phyloP scores from a whole-genome alignment of 1,284 basidiomycete species.

The Tylopilus sp. region DNA sequence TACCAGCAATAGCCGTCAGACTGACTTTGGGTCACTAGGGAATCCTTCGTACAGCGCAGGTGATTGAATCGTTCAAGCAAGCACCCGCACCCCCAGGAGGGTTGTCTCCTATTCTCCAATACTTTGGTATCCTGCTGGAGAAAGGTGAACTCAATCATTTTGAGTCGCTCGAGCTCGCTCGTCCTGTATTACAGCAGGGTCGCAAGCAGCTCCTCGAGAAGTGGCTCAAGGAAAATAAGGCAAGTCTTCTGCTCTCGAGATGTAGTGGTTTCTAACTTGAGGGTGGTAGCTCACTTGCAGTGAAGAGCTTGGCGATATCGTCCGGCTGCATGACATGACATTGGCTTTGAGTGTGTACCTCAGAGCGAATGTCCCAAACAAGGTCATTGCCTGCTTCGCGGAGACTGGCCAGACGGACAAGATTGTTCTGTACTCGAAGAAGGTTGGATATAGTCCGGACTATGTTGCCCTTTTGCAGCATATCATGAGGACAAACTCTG shows the following conservation, averaged over 20 bases:
- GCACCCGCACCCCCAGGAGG: conserved; percentile 89
- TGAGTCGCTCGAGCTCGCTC: conserved; percentile 94
- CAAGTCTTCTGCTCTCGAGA: conserved; percentile 25
- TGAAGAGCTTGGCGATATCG: conserved; percentile 98
- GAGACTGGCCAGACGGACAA: conserved; percentile 99
- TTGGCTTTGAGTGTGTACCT: conserved; percentile 98
- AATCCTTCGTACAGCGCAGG: conserved; percentile 91
- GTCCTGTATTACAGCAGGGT: conserved; percentile 94
- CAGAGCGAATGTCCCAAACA: conserved; percentile 97
- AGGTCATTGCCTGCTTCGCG: conserved; percentile 98
- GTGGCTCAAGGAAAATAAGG: conserved; percentile 99
- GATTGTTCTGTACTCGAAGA: conserved; percentile 97
- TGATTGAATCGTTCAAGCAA: conserved; percentile 98
- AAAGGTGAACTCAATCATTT: conserved; percentile 97
- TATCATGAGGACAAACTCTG: conserved; percentile 94
- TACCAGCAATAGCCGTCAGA: not conserved
- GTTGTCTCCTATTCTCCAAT: conserved; percentile 95
- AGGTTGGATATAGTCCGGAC: conserved; percentile 93
- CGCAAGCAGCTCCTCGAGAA: conserved; percentile 98
- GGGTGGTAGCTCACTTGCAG: conserved; percentile 83
- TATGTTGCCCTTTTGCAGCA: conserved; percentile 96
- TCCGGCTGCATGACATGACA: conserved; percentile 94
- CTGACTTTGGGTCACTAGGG: conserved; percentile 55
- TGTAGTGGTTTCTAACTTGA: conserved; percentile 12
- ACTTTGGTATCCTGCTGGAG: conserved; percentile 97